Percentiles rank a stretch among this genome's conserved stretches.
These are phyloP conservation scores for Umbelopsis isabellina DNA, from an alignment of 192 early-diverging fungal species.

Conservation along the genomic window DNA sequence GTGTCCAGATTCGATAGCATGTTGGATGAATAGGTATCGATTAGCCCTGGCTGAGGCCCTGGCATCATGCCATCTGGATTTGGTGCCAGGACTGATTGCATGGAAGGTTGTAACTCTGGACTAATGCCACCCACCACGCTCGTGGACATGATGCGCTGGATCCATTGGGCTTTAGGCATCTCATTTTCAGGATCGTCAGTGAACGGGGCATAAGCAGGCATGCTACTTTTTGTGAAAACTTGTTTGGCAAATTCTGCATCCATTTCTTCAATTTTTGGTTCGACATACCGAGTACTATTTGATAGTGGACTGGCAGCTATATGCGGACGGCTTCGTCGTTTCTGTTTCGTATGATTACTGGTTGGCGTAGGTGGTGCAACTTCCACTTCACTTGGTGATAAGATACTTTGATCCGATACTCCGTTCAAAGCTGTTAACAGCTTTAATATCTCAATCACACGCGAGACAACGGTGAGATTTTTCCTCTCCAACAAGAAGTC, in stretches of 20 bases:
- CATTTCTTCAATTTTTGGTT: not conserved
- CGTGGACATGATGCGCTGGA: constrained; percentile 31
- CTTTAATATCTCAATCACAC: constrained; percentile 14
- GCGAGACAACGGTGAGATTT: not conserved
- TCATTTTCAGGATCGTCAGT: not conserved
- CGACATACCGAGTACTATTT: not conserved
- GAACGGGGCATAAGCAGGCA: constrained; percentile 2
- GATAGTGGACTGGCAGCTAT: not conserved
- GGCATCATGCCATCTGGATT: not conserved
- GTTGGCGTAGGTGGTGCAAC: not conserved
- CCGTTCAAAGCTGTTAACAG: not conserved
- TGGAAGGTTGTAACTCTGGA: constrained; percentile 20
- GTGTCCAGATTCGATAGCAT: not conserved
- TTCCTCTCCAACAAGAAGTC: not conserved
- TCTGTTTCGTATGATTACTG: not conserved
- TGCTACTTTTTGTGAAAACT: not conserved
- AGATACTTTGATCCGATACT: not conserved
- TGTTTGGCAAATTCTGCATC: not conserved
- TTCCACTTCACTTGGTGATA: not conserved
- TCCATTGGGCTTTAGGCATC: constrained; percentile 23
- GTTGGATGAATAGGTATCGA: not conserved
- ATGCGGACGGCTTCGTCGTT: not conserved
- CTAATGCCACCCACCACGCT: constrained; percentile 32
- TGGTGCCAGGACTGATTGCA: not conserved
- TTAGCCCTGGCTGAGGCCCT: not conserved